Conservation (phyloP, 179 eudicot species). For the Silene vulgaris region DNA sequence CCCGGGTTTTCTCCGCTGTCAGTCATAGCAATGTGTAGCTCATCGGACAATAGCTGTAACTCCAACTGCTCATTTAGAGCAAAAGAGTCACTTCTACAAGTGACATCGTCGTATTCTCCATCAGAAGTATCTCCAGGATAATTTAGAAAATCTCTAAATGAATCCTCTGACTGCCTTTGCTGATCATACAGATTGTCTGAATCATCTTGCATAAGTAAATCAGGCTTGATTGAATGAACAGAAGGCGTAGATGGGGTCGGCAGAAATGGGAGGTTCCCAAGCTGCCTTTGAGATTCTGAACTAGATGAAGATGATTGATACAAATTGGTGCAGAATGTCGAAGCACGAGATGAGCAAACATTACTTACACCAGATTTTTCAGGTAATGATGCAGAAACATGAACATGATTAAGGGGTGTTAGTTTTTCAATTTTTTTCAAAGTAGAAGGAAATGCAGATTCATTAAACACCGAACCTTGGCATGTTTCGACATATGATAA, state of each 20-base stretch:
- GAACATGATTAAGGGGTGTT: constrained; percentile 14
- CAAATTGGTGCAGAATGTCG: constrained; percentile 43
- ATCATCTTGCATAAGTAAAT: constrained; percentile 24
- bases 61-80: constrained; percentile 38
- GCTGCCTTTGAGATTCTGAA: constrained; percentile 30
- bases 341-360: constrained; percentile 25
- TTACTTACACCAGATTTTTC: constrained; percentile 24
- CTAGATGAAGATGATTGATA: constrained; percentile 41
- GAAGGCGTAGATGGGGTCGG: constrained; percentile 32
- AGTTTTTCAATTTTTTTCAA: constrained; percentile 20
- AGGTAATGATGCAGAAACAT: neutral
- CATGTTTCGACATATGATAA: constrained; percentile 20
- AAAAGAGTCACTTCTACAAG: constrained; percentile 32
- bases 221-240: constrained; percentile 25
- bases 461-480: constrained; percentile 25
- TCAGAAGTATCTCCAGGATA: constrained; percentile 30
- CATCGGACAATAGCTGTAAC: constrained; percentile 43
- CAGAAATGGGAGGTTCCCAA: constrained; percentile 41
- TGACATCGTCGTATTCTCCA: constrained; percentile 31
- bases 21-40: constrained; percentile 36
- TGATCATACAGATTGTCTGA: constrained; percentile 20
- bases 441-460: constrained; percentile 27
- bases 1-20: constrained; percentile 41
- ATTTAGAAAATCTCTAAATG: constrained; percentile 30
- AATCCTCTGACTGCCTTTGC: constrained; percentile 25